Evolutionary conservation across 2,329 filamentous ascomycete genomes (phyloP).

Genomic region (Chaetomium globosum): DNA sequence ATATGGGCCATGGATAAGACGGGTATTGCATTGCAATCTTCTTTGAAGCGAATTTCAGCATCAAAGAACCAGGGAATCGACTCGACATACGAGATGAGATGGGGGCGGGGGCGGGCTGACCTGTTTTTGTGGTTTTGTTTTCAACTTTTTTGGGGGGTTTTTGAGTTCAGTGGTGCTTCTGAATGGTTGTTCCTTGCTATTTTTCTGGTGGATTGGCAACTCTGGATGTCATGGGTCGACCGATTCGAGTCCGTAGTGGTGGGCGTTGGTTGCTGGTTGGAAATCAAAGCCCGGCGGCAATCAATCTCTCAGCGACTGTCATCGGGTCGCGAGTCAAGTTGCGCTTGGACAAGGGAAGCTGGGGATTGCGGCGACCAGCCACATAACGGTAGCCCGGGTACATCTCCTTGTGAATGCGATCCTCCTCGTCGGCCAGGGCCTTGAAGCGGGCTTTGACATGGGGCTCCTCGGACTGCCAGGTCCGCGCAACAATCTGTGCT

Average conservation of each 20-base stretch:
- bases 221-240: background rate
- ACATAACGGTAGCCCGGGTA: constrained; percentile 27
- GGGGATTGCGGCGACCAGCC: constrained; percentile 16
- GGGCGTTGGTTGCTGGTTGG: too few species aligned
- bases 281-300: constrained; percentile 17
- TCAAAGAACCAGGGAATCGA: background rate
- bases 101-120: background rate
- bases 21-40: background rate
- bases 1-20: background rate
- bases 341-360: constrained; percentile 7
- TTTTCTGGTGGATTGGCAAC: too few species aligned
- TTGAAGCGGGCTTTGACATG: constrained; percentile 24
- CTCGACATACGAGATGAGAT: background rate
- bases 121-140: constrained; percentile 7
- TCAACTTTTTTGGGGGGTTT: constrained; percentile 14
- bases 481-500: constrained; percentile 26
- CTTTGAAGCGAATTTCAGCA: background rate
- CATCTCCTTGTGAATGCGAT: constrained; percentile 19
- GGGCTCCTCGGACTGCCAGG: constrained; percentile 24
- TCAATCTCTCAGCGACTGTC: constrained; percentile 20
- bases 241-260: background rate
- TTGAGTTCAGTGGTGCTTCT: background rate
- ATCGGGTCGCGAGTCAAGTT: constrained; percentile 15
- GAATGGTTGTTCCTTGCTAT: background rate
- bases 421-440: constrained; percentile 24